Conservation (phyloP, 2,329 filamentous ascomycete genomes). For the Metarhizium brunneum region DNA sequence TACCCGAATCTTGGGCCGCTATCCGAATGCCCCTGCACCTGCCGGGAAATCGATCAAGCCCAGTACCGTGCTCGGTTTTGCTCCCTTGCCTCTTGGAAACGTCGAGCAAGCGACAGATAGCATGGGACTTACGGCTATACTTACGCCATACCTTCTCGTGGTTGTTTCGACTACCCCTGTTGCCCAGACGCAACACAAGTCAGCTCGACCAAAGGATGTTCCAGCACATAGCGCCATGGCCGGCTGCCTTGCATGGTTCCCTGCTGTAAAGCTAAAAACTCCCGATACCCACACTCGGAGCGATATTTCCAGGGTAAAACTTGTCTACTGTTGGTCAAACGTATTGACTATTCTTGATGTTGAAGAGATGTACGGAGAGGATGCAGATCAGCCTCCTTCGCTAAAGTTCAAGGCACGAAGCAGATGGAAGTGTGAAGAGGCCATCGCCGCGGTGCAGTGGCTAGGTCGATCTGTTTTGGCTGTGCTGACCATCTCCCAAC, state of each 20-base stretch:
- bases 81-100: slow-evolving; percentile 86
- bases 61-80: slow-evolving; percentile 89
- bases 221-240: slow-evolving; percentile 85
- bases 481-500: slow-evolving; percentile 87
- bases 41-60: slow-evolving; percentile 68
- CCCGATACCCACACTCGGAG: slow-evolving; percentile 57
- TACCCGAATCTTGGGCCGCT: slow-evolving; percentile 81
- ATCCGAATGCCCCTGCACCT: slow-evolving; percentile 61
- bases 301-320: slow-evolving; percentile 69
- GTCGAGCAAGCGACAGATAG: slow-evolving; percentile 79
- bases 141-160: slow-evolving; percentile 90
- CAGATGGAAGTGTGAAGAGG: slow-evolving; percentile 87
- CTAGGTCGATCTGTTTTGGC: slow-evolving; percentile 86
- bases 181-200: slow-evolving; percentile 93
- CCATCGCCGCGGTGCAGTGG: slow-evolving; percentile 96
- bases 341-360: slow-evolving; percentile 90
- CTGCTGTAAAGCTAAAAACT: slow-evolving; percentile 82
- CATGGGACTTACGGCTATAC: slow-evolving; percentile 85
- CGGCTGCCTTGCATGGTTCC: slow-evolving; percentile 94
- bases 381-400: slow-evolving; percentile 67
- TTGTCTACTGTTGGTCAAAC: slow-evolving; percentile 98
- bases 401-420: slow-evolving; percentile 76
- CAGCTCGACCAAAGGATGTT: slow-evolving; percentile 82
- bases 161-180: slow-evolving; percentile 96
- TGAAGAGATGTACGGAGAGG: slow-evolving; percentile 57